Evolutionary conservation across 2,329 filamentous ascomycete species (phyloP), one percentile per base, ranked within the genome.

Genomic region (Albophoma yamanashiensis): DNA sequence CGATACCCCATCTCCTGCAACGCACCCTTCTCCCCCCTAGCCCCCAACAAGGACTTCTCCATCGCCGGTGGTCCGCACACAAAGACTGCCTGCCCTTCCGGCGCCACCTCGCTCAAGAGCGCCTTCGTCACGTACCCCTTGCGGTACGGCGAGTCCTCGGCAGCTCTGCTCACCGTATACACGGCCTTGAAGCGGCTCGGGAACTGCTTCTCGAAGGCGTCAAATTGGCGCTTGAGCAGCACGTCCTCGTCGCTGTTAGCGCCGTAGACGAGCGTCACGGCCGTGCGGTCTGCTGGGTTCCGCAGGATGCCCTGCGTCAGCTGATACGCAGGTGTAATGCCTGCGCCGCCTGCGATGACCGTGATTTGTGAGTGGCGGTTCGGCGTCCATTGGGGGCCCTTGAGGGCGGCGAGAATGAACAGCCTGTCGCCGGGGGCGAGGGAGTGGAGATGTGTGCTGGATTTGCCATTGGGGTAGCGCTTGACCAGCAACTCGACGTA

Each of bases 251-350:
- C 84, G 0, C 78, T 80, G 63, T 89, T 88, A 61, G 84, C 85
- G 40, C 86, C 87, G 66, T 85, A 88, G 0, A 91, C 75, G 0
- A 91, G 77, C 0, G 82, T 84, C 52, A 90, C 76, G 58, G 78
- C 78, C 1, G 88, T 90, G 36, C 75, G 76, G 65, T 90, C 87
- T 1, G 77, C 71, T 0, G 84, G 79, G 66, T 89, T 82, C 53
- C 75, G 71, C n/a, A 88, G 74, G 60, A 89, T 86, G 2, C 83
- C 83, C 56, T 78, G 81, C 2, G 82, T 76, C 2, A 89, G 79
- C 68, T 88, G 85, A 68, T 83, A 89, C 64, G 87, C 80, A 0
- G 88, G 88, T 0, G 87, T 90, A 64, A 91, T 89, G 22, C 88
- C 88, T 0, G 86, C 86, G 15, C 88, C 88, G 53, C 88, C 88